These are phyloP conservation scores for Boeremia exigua DNA, from an alignment of 2,329 filamentous ascomycete genomes.

Conservation along the genomic window DNA sequence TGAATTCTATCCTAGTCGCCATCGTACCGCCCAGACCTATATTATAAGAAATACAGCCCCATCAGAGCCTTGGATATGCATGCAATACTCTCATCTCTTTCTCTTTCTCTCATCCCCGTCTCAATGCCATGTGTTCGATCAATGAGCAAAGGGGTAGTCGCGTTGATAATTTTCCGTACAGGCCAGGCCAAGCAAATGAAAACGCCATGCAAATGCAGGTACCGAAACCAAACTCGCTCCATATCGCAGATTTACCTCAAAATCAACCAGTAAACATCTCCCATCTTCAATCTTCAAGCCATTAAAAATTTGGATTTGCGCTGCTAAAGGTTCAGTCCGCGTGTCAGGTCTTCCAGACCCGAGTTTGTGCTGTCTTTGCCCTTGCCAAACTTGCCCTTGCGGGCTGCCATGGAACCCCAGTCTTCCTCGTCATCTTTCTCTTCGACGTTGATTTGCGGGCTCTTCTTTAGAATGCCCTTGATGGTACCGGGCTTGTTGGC, in stretches of 20 bases:
- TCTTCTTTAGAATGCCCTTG: slow-evolving; percentile 46
- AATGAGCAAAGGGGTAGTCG: slow-evolving; percentile 23
- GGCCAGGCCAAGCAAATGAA: neutral
- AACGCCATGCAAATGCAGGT: slow-evolving; percentile 13
- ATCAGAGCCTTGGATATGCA: neutral
- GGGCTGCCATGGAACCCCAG: slow-evolving; percentile 40
- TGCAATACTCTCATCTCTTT: slow-evolving; percentile 1
- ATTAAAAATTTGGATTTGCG: neutral
- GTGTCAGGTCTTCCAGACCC: slow-evolving; percentile 35
- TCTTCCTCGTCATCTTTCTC: slow-evolving; percentile 41
- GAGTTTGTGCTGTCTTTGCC: slow-evolving; percentile 25
- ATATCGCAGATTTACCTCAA: neutral
- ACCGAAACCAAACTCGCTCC: slow-evolving; percentile 16
- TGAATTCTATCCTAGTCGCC: slow-evolving; percentile 8
- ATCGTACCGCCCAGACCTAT: neutral
- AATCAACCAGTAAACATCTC: neutral
- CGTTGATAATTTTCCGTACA: slow-evolving; percentile 19
- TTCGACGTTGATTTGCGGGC: slow-evolving; percentile 17
- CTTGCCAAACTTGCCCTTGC: slow-evolving; percentile 37
- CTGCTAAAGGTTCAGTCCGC: slow-evolving; percentile 31
- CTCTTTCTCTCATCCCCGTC: neutral
- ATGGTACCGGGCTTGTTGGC: slow-evolving; percentile 26
- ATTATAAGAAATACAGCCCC: slow-evolving; percentile 2
- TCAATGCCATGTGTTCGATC: slow-evolving; percentile 15
- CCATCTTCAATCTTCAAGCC: slow-evolving; percentile 4